Evolutionary conservation across 2,329 filamentous ascomycete genomes (phyloP), one percentile per base, ranked within the genome.

Genomic region (Bipolaris victoriae): DNA sequence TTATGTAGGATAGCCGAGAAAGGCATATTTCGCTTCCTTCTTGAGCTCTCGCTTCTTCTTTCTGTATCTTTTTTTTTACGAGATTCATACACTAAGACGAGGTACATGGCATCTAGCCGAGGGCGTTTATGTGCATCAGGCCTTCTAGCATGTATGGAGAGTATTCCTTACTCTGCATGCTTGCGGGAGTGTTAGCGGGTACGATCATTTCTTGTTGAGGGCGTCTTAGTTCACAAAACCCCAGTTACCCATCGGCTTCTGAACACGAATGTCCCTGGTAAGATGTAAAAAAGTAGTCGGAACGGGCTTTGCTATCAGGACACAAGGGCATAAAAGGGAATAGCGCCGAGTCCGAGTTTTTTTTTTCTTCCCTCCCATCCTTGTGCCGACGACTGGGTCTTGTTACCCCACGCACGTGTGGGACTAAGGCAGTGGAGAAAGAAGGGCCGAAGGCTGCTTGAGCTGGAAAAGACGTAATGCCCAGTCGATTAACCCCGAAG

Each of bases 351-450:
- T 26, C 20, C 13, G 29, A 31, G 10, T 11, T 31, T 31, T 31
- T 31, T 31, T 31, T 31, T 29, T 26, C 18, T 15, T 18, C 7
- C 37, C 39, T 41, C 22, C 29, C 31, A 15, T 35, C 18, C 18
- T 47, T 20, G 40, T 39, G 22, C 46, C 46, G 46, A 49, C 46
- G 29, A 31, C 29, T 31, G 29, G 10, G 10, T 31, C 29, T 43
- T 43, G 40, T 22, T 29, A 49, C 46, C 46, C 46, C 46, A 49
- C 46, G 45, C 45, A 36, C 20, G 26, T 41, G 39, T 41, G 39
- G 39, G 18, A 31, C 29, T 11, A 31, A 3, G 29, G 16, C 9
- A 47, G 16, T 35, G 44, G 44, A 35, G 29, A 47, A 47, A 47
- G 20, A 22, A 47, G 44, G 44, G 44, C 44, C 44, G 44, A 47